Conservation (phyloP, 2,329 filamentous ascomycete genomes). For the Apiospora rasikravindrae region DNA sequence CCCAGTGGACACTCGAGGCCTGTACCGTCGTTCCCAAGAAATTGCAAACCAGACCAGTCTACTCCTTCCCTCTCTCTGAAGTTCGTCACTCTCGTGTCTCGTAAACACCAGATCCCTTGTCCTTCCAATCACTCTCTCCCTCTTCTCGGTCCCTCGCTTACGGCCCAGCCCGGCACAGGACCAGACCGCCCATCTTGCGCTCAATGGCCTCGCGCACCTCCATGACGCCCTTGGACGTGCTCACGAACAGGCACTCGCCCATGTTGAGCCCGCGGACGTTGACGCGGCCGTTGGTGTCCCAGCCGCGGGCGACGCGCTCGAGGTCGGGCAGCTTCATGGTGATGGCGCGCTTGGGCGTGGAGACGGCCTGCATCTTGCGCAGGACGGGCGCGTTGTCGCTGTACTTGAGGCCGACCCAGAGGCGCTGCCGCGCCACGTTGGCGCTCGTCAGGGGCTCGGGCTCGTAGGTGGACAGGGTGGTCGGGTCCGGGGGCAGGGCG, state of each 20-base stretch:
- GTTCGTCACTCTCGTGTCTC: too few relatives aligned
- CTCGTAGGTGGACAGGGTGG: conserved; percentile 49
- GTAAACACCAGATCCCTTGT: too few relatives aligned
- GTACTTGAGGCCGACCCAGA: conserved; percentile 94
- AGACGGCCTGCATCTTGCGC: conserved; percentile 67
- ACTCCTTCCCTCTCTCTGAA: neutral
- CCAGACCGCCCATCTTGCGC: conserved; percentile 78
- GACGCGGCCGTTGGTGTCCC: conserved; percentile 67
- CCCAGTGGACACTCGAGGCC: neutral
- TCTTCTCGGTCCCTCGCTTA: conserved; percentile 22
- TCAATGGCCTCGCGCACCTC: conserved; percentile 84
- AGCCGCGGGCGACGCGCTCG: conserved; percentile 70
- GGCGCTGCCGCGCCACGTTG: conserved; percentile 75
- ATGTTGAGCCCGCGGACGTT: conserved; percentile 73
- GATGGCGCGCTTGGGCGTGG: conserved; percentile 76
- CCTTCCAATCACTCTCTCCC: neutral
- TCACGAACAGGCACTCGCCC: conserved; percentile 83
- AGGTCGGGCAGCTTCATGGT: conserved; percentile 68
- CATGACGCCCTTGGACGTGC: conserved; percentile 77
- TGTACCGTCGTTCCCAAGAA: too few relatives aligned
- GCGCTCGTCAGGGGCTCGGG: conserved; percentile 66
- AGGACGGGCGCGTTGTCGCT: conserved; percentile 83
- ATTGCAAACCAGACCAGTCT: neutral
- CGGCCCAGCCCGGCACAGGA: conserved; percentile 69
- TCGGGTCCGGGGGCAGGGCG: conserved; percentile 55